Percentiles rank a stretch among this genome's conserved stretches.
phyloP scores from a whole-genome alignment of 192 early-diverging fungal species.

The Coemansia sp. region DNA sequence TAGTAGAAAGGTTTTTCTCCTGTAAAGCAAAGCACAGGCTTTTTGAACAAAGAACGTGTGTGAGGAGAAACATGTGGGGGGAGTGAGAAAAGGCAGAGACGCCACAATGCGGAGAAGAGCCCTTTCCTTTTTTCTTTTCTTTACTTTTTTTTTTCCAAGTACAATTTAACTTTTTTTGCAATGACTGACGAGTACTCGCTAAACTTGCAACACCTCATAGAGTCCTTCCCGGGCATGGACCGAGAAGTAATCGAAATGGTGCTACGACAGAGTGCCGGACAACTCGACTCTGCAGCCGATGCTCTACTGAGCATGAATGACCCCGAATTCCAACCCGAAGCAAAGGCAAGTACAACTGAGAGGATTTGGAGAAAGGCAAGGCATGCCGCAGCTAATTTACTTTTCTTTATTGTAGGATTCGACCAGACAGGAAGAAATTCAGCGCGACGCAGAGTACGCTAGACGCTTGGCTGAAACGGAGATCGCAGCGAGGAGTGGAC shows the following conservation, averaged over 20 bases:
- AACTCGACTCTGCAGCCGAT: constrained; percentile 16
- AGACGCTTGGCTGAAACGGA: constrained; percentile 27
- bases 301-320: constrained; percentile 34
- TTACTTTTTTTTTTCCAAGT: background rate
- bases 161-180: background rate
- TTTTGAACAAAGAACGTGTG: no score
- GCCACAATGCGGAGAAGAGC: background rate
- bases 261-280: constrained; percentile 16
- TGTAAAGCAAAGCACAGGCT: no score
- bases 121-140: background rate
- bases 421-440: constrained; percentile 4
- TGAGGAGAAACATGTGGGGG: no score
- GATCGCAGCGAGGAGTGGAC: constrained; percentile 3
- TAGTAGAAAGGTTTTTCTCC: no score
- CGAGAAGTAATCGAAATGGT: constrained; percentile 28
- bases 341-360: constrained; percentile 8
- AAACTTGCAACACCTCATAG: constrained; percentile 14
- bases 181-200: constrained; percentile 28
- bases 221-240: constrained; percentile 44
- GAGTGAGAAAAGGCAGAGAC: no score
- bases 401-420: constrained; percentile 1
- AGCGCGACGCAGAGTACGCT: constrained; percentile 23
- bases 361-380: background rate
- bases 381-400: background rate
- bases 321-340: constrained; percentile 33